These are phyloP conservation scores for Trifolium dubium DNA, from an alignment of 306 rosid genomes.

Conservation along the genomic window DNA sequence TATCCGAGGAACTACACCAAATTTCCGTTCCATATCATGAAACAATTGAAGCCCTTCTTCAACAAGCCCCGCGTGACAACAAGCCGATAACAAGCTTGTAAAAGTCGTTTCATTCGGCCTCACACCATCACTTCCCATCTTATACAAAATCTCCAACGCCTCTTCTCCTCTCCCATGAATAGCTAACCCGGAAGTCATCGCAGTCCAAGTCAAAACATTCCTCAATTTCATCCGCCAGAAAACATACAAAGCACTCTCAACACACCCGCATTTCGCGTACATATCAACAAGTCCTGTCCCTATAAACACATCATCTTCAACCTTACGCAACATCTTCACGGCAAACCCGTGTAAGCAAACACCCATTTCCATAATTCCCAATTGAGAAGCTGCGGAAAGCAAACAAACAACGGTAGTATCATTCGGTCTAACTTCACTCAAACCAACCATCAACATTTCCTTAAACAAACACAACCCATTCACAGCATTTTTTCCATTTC, in stretches of 20 bases:
- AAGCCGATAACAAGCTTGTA: conserved; percentile 40
- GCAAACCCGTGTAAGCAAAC: conserved; percentile 70
- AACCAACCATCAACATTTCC: conserved; percentile 55
- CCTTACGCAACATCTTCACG: conserved; percentile 52
- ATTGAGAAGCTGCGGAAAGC: conserved; percentile 70
- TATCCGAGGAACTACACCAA: neutral
- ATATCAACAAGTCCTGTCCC: conserved; percentile 85
- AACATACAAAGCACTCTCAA: conserved; percentile 55
- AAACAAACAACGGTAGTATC: conserved; percentile 71
- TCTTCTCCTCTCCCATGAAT: conserved; percentile 55
- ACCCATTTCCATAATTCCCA: conserved; percentile 65
- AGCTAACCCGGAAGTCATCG: conserved; percentile 51
- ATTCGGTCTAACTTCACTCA: conserved; percentile 47
- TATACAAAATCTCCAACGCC: conserved; percentile 63
- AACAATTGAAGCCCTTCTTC: conserved; percentile 44
- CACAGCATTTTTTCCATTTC: conserved; percentile 40
- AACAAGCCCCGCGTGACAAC: neutral
- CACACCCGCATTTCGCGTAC: conserved; percentile 84
- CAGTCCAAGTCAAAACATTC: conserved; percentile 83
- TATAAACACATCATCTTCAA: conserved; percentile 71
- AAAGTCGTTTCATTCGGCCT: conserved; percentile 64
- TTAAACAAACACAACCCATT: conserved; percentile 61
- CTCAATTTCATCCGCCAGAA: conserved; percentile 61
- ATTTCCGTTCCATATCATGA: neutral
- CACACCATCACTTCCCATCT: conserved; percentile 58